Percentiles rank a stretch among this genome's conserved stretches.
These are phyloP conservation scores for Paramecium primaurelia DNA, from an alignment of 73 alveolate genomes.

Conservation along the genomic window DNA sequence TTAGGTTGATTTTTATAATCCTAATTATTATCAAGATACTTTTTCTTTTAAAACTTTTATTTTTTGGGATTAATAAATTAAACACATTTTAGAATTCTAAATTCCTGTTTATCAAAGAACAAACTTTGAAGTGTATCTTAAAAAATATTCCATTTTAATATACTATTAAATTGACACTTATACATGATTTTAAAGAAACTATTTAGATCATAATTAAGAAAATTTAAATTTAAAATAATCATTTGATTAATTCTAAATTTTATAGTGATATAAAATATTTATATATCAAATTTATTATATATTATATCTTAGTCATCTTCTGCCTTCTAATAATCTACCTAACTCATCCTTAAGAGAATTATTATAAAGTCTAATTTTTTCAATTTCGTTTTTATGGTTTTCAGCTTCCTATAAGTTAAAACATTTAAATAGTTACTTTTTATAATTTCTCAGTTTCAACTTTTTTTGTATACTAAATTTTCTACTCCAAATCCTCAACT, in stretches of 20 bases:
- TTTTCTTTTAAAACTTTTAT: not conserved
- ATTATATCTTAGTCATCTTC: slow-evolving; percentile 47
- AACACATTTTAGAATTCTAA: not conserved
- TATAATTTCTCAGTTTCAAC: slow-evolving; percentile 54
- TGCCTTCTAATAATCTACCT: slow-evolving; percentile 50
- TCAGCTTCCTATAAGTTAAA: slow-evolving; percentile 34
- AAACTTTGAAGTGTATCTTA: not conserved
- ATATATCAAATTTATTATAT: not conserved
- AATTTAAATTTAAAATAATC: not conserved
- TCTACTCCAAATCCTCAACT: slow-evolving; percentile 60
- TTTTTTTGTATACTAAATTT: slow-evolving; percentile 44
- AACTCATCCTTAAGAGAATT: slow-evolving; percentile 50
- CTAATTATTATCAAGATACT: not conserved
- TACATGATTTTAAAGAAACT: not conserved
- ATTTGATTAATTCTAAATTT: not conserved
- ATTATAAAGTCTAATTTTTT: slow-evolving; percentile 22
- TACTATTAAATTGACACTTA: too few species aligned
- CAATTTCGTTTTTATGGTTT: slow-evolving; percentile 48
- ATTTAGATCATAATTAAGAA: not conserved
- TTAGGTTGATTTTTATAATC: not conserved
- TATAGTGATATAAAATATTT: not conserved
- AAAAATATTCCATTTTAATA: too few species aligned
- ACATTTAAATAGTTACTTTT: not conserved
- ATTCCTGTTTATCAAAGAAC: not conserved
- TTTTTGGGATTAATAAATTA: not conserved